These are phyloP conservation scores for Globisporangium heterothallicum DNA, from an alignment of 352 stramenopile genomes.

Conservation along the genomic window DNA sequence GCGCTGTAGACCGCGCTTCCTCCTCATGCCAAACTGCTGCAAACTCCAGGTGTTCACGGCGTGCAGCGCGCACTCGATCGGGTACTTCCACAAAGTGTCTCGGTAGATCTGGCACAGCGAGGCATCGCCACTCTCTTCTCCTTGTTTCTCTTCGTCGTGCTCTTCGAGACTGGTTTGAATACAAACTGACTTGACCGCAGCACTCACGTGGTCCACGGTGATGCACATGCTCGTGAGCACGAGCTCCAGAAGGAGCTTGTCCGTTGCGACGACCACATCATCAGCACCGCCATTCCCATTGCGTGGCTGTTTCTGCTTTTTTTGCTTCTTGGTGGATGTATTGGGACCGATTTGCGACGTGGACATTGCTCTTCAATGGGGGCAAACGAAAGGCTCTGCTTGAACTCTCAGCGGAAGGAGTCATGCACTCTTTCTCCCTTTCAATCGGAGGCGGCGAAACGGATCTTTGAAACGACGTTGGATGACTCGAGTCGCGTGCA, in stretches of 20 bases:
- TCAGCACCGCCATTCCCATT: too few relatives aligned
- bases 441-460: too few relatives aligned
- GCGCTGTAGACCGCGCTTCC: not conserved
- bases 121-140: not conserved
- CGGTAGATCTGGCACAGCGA: not conserved
- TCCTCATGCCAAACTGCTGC: slow-evolving; percentile 3
- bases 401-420: too few relatives aligned
- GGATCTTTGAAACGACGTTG: too few relatives aligned
- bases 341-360: too few relatives aligned
- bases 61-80: slow-evolving; percentile 7
- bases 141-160: too few relatives aligned
- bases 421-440: too few relatives aligned
- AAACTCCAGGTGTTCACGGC: slow-evolving; percentile 8
- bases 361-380: too few relatives aligned
- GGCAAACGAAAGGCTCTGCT: too few relatives aligned
- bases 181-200: too few relatives aligned
- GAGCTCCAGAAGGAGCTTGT: not conserved
- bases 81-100: slow-evolving; percentile 1
- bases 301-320: not conserved
- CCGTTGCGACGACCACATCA: not conserved
- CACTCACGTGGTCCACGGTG: not conserved
- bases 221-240: slow-evolving; percentile 10
- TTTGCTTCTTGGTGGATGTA: not conserved
- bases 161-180: too few relatives aligned
- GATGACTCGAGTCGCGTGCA: too few relatives aligned